Base-by-base conservation (phyloP, 2,329 filamentous ascomycete species). In the Dactylella cylindrospora region DNA sequence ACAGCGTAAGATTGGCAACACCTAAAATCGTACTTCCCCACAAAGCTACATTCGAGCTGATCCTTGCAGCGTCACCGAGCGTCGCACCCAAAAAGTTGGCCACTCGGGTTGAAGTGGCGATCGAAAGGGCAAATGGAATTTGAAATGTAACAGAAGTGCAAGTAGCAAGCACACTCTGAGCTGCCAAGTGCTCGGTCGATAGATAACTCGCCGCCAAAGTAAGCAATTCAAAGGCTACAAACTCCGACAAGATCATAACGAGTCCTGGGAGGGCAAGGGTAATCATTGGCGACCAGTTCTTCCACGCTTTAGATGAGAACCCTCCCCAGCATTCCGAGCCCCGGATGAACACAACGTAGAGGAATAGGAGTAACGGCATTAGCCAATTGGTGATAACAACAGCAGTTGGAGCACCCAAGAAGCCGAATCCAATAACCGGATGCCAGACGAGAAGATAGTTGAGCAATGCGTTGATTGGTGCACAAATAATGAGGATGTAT, bases 221-320 rank as follows among this genome's bases (percentile, higher is more conserved):
- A 65, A 95, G 77, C 41, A 95, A 83, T 72, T 97, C 91, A 72
- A 97, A 97, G 5, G 90, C 90, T 8, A 96, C 79, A 75, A 88
- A 95, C 72, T 97, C 91, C 3, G 91, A 90, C 72, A 94, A 84
- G 1, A 97, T 86, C 90, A 96, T 96, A 66, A 95, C 76, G 71
- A 97, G 83, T 1, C 91, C 91, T 0, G 91, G 90, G 9, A 96
- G 76, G 0, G 91, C 89, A 29, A 97, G 84, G 40, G 83, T 82
- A 68, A 97, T 81, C 77, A 70, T 70, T n/a, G 68, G 68, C 47
- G 50, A 64, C 88, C 88, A 93, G 70, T 91, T 91, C 26, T 76
- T 75, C 46, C 90, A 77, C 0, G 85, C 84, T 31, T 81, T 80
- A 57, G 73, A 76, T n/a, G 82, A 84, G 71, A 91, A 85, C 1